Evolutionary conservation across 108 stramenopile species (phyloP).

Genomic region (Bacterosira constricta): DNA sequence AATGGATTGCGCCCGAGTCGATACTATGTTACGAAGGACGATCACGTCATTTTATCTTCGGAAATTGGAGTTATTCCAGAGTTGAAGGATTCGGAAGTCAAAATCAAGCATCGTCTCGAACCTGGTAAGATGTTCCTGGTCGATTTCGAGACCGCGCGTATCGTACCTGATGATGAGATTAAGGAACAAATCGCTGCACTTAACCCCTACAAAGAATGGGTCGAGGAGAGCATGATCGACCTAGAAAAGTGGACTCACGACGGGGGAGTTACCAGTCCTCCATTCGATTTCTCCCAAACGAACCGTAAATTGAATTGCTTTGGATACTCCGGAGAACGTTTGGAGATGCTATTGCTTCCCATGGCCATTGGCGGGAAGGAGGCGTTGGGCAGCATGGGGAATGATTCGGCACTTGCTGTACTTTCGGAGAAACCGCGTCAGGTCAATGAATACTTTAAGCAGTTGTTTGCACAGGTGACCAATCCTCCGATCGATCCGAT

Average conservation of each 20-base stretch:
- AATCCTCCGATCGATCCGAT: slow-evolving; percentile 99
- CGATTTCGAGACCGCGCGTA: slow-evolving; percentile 91
- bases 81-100: slow-evolving; percentile 82
- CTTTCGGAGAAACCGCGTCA: slow-evolving; percentile 92
- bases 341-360: slow-evolving; percentile 94
- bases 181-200: slow-evolving; percentile 91
- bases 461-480: slow-evolving; percentile 98
- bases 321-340: slow-evolving; percentile 93
- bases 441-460: slow-evolving; percentile 97
- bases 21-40: slow-evolving; percentile 97
- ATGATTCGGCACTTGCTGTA: slow-evolving; percentile 96
- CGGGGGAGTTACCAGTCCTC: slow-evolving; percentile 27
- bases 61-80: slow-evolving; percentile 95
- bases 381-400: slow-evolving; percentile 97
- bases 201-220: slow-evolving; percentile 92
- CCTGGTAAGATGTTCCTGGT: slow-evolving; percentile 99
- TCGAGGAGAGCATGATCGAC: slow-evolving; percentile 76
- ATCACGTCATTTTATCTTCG: slow-evolving; percentile 92
- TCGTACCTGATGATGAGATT: slow-evolving; percentile 96
- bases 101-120: slow-evolving; percentile 94
- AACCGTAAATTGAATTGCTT: slow-evolving; percentile 89
- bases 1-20: slow-evolving; percentile 95
- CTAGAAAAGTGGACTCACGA: slow-evolving; percentile 78
- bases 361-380: slow-evolving; percentile 95
- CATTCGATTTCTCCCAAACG: slow-evolving; percentile 79